These are phyloP conservation scores for Leonotis leonurus DNA, from an alignment of 257 asterid species.

Conservation along the genomic window DNA sequence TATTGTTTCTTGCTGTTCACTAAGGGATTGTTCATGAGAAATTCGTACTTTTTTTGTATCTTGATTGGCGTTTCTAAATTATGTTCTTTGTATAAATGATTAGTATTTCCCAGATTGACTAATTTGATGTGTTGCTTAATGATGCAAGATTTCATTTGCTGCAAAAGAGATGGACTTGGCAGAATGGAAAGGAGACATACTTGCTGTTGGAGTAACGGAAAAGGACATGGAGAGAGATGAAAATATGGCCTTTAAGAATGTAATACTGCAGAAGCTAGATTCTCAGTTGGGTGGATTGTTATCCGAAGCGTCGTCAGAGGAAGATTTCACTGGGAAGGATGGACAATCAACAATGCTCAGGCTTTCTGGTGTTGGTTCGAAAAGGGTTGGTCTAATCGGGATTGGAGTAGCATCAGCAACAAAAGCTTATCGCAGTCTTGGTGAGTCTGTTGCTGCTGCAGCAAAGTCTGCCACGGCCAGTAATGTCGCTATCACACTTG, in stretches of 20 bases:
- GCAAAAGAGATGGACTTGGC: constrained; percentile 81
- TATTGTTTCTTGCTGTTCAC: background rate
- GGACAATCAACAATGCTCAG: constrained; percentile 85
- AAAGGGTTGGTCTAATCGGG: constrained; percentile 76
- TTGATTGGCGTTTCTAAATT: too few species aligned
- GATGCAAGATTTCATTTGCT: constrained; percentile 59
- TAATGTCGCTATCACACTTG: constrained; percentile 73
- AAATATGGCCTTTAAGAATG: constrained; percentile 62
- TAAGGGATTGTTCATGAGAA: too few species aligned
- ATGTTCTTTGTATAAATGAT: too few species aligned
- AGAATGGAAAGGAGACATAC: constrained; percentile 97
- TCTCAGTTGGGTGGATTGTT: constrained; percentile 63
- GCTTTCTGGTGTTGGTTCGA: constrained; percentile 68
- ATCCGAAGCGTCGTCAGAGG: constrained; percentile 74
- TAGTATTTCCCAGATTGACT: background rate
- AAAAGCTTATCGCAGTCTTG: constrained; percentile 65
- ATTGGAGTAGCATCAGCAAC: constrained; percentile 59
- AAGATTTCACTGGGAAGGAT: constrained; percentile 81
- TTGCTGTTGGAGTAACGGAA: constrained; percentile 84
- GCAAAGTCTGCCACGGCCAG: constrained; percentile 76
- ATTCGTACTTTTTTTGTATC: too few species aligned
- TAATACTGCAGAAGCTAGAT: constrained; percentile 65
- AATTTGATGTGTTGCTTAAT: constrained; percentile 12
- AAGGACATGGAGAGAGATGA: constrained; percentile 78
- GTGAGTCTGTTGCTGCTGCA: constrained; percentile 86